Percentiles rank a stretch among this genome's conserved stretches.
Conservation (phyloP, 2,329 filamentous ascomycete genomes). For the Rhynchosporium secalis region DNA sequence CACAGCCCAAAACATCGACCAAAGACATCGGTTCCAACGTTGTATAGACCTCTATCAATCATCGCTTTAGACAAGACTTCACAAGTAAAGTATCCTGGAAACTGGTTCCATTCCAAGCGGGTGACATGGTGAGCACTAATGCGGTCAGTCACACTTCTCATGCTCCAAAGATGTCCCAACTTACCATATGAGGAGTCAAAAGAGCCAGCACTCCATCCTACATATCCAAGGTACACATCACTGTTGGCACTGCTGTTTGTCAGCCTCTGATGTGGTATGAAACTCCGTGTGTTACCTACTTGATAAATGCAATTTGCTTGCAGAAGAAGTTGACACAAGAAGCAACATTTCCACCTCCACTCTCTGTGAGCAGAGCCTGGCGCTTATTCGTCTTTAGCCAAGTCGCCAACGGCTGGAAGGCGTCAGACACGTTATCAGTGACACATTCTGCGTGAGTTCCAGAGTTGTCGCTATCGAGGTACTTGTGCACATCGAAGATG, state of each 20-base stretch:
- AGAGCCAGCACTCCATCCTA: constrained; percentile 43
- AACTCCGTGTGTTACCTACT: constrained; percentile 1
- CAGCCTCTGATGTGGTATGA: not conserved
- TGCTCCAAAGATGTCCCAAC: not conserved
- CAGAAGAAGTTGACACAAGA: constrained; percentile 41
- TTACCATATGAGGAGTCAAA: constrained; percentile 36
- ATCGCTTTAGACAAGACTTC: constrained; percentile 30
- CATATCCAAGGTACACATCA: constrained; percentile 43
- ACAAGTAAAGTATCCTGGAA: constrained; percentile 32
- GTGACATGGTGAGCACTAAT: constrained; percentile 29
- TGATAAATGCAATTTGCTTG: constrained; percentile 11
- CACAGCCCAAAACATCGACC: too few relatives aligned
- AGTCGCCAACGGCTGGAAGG: constrained; percentile 48
- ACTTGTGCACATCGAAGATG: constrained; percentile 62
- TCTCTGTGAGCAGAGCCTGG: constrained; percentile 42
- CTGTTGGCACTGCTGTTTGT: constrained; percentile 34
- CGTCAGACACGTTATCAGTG: constrained; percentile 50
- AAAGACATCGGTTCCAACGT: not conserved
- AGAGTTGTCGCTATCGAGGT: constrained; percentile 58
- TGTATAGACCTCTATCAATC: not conserved
- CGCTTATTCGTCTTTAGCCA: constrained; percentile 17
- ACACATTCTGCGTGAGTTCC: constrained; percentile 54
- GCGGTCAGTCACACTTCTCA: not conserved
- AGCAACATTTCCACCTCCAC: constrained; percentile 44
- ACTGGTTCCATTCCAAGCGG: constrained; percentile 25